phyloP scores from a whole-genome alignment of 2,329 filamentous ascomycete species.

The Curvularia sp. region DNA sequence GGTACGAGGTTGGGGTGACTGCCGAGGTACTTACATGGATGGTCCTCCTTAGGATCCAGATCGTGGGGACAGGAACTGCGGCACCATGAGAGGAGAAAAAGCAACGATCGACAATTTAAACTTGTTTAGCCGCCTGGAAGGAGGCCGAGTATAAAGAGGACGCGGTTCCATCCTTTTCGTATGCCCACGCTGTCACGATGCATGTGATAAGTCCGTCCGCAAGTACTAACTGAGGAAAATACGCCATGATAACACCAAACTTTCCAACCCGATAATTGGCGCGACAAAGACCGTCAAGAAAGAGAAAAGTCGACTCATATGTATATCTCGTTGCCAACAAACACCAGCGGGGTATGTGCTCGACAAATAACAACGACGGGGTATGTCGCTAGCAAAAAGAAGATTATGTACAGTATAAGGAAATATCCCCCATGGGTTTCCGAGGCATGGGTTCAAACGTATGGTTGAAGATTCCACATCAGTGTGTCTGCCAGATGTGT shows the following conservation, averaged over 20 bases:
- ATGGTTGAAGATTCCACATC: background rate
- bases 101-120: background rate
- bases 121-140: background rate
- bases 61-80: background rate
- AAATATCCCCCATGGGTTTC: background rate
- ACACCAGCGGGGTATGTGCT: background rate
- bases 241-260: background rate
- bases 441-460: background rate
- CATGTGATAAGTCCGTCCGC: background rate
- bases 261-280: background rate
- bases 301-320: background rate
- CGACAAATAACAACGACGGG: background rate
- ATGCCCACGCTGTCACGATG: background rate
- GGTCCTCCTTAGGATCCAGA: background rate
- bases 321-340: background rate
- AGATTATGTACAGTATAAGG: background rate
- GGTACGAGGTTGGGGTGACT: background rate
- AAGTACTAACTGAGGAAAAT: background rate
- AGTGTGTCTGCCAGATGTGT: background rate
- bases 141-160: background rate
- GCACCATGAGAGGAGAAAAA: background rate
- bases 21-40: slow-evolving; percentile 9
- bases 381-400: background rate
- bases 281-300: background rate
- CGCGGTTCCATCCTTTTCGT: background rate